These are phyloP conservation scores for Gautieria morchelliformis DNA, from an alignment of 768 basidiomycete species.

Conservation along the genomic window DNA sequence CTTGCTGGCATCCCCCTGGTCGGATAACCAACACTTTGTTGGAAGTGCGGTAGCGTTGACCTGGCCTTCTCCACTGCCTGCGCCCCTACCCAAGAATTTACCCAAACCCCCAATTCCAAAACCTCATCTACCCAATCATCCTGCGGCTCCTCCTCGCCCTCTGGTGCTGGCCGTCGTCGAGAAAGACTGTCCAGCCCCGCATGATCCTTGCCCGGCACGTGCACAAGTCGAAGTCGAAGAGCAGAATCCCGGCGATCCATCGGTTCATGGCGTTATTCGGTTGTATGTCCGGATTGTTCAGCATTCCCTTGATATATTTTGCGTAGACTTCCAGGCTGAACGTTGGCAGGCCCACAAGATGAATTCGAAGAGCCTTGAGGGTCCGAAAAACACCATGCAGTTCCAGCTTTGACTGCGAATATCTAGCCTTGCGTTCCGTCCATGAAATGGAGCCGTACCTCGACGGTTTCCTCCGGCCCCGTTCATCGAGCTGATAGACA, in stretches of 20 bases:
- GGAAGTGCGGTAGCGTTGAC: neutral
- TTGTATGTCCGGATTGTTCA: conserved; percentile 11
- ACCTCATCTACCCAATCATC: conserved; percentile 1
- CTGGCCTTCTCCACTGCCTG: neutral
- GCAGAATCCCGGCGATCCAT: neutral
- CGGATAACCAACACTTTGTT: neutral
- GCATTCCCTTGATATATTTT: conserved; percentile 21
- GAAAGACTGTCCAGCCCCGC: conserved; percentile 16
- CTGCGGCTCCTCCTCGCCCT: conserved; percentile 5
- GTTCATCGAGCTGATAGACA: conserved; percentile 10
- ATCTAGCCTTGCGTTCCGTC: conserved; percentile 19
- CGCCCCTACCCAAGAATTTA: neutral
- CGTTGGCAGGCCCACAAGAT: conserved; percentile 21
- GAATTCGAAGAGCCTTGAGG: conserved; percentile 20
- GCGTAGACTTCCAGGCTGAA: conserved; percentile 24
- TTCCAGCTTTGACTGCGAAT: conserved; percentile 32
- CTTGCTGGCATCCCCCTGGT: too few relatives aligned
- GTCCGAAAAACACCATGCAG: conserved; percentile 28
- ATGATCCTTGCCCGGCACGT: conserved; percentile 18
- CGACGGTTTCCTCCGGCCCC: conserved; percentile 12
- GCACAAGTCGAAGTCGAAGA: conserved; percentile 8
- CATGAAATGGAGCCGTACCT: conserved; percentile 26
- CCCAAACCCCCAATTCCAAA: neutral
- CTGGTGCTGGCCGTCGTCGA: neutral
- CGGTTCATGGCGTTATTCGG: neutral